Conservation (phyloP, 371 early-diverging fungal species). For the Rhizopus stolonifer region DNA sequence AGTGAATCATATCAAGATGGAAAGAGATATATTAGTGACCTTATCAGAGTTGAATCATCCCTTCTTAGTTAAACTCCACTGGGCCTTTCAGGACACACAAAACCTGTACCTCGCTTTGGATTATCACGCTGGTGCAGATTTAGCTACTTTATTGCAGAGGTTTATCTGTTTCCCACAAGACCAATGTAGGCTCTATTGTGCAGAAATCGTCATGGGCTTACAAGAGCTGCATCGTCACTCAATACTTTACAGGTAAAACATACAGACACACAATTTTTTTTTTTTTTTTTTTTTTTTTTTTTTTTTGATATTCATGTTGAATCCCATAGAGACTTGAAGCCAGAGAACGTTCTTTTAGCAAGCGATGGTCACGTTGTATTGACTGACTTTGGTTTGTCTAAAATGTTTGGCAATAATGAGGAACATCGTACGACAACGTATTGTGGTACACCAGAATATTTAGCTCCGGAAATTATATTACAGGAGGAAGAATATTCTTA, state of each 20-base stretch:
- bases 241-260: slow-evolving; percentile 67
- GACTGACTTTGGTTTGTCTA: slow-evolving; percentile 75
- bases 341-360: slow-evolving; percentile 67
- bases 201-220: slow-evolving; percentile 77
- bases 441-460: slow-evolving; percentile 93
- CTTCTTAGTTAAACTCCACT: slow-evolving; percentile 91
- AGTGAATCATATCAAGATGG: slow-evolving; percentile 64
- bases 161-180: slow-evolving; percentile 34
- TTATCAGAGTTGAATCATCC: slow-evolving; percentile 68
- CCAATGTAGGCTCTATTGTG: slow-evolving; percentile 67
- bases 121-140: slow-evolving; percentile 77
- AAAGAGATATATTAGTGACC: slow-evolving; percentile 49
- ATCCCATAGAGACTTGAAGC: slow-evolving; percentile 59
- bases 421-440: slow-evolving; percentile 80
- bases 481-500: slow-evolving; percentile 77
- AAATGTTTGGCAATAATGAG: slow-evolving; percentile 51
- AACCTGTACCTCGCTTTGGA: slow-evolving; percentile 93
- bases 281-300: not conserved
- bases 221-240: slow-evolving; percentile 75
- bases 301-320: not conserved
- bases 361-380: slow-evolving; percentile 72
- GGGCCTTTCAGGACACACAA: slow-evolving; percentile 88
- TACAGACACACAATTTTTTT: no score
- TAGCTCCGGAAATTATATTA: slow-evolving; percentile 89
- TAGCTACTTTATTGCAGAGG: slow-evolving; percentile 56